These are phyloP conservation scores for Bolboschoenus planiculmis DNA, from an alignment of 176 grass and related monocot species.

Conservation along the genomic window DNA sequence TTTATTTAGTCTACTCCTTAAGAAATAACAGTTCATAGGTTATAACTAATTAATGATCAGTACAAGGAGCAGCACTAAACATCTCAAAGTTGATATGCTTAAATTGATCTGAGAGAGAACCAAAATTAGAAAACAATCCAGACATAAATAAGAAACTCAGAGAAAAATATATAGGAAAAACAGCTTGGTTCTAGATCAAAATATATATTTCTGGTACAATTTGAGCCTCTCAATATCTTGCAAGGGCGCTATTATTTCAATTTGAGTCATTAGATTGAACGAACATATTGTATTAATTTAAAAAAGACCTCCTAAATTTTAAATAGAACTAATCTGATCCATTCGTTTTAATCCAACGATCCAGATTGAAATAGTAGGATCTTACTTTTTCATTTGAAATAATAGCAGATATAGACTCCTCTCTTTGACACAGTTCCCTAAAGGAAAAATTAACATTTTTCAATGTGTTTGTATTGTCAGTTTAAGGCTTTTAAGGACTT, in stretches of 20 bases:
- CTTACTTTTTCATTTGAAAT: too few species aligned
- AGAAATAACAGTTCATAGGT: not conserved
- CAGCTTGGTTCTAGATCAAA: too few species aligned
- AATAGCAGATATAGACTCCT: too few species aligned
- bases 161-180: too few species aligned
- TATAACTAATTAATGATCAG: not conserved
- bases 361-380: too few species aligned
- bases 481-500: not conserved
- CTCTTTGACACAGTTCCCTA: not conserved
- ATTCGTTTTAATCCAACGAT: too few species aligned
- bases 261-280: too few species aligned
- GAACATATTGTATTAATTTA: too few species aligned
- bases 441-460: not conserved
- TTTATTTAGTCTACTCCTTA: not conserved
- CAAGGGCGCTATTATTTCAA: not conserved
- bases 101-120: too few species aligned
- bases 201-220: not conserved
- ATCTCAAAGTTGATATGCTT: too few species aligned
- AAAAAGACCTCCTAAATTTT: too few species aligned
- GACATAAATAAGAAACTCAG: not conserved
- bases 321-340: too few species aligned
- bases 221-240: not conserved
- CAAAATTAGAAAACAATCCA: not conserved
- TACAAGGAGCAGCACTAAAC: not conserved
- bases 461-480: not conserved